Conservation (phyloP, 208 protist species). For the Naegleria fowleri region DNA sequence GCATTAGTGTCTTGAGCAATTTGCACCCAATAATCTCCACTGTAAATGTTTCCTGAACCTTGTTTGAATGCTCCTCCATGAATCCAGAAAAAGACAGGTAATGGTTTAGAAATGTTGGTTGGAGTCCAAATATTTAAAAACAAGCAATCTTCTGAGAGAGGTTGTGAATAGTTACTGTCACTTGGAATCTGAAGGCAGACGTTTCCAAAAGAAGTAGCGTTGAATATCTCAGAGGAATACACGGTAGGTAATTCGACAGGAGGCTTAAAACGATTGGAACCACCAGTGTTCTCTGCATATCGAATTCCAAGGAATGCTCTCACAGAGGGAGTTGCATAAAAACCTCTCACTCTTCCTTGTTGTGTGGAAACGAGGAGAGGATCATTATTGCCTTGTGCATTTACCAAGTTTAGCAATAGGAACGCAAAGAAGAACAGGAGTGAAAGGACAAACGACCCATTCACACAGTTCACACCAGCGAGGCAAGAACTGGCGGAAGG, state of each 20-base stretch:
- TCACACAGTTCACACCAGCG: no score
- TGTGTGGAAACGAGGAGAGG: background rate
- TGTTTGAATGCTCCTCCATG: background rate
- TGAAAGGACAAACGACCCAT: no score
- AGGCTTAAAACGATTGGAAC: background rate
- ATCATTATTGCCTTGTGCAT: no score
- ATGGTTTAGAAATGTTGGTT: background rate
- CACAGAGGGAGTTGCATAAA: background rate
- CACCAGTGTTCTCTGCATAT: conserved; percentile 38
- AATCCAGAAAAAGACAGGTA: background rate
- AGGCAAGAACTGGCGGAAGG: no score
- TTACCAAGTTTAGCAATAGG: no score
- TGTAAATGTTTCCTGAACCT: background rate
- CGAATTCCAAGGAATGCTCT: conserved; percentile 39
- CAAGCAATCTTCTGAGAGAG: background rate
- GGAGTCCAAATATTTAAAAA: conserved; percentile 11
- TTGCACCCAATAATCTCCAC: background rate
- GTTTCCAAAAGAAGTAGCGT: conserved; percentile 14
- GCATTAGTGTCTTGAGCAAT: background rate
- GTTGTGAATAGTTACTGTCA: background rate
- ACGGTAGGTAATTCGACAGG: background rate
- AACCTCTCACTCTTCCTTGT: background rate
- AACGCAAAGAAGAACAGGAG: no score
- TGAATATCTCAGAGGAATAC: background rate
- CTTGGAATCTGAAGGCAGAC: background rate